A percentile compares a stretch with the other conserved stretches of the same genome.
Conservation (phyloP, 495 filamentous ascomycete genomes). For the Daldinia decipiens region DNA sequence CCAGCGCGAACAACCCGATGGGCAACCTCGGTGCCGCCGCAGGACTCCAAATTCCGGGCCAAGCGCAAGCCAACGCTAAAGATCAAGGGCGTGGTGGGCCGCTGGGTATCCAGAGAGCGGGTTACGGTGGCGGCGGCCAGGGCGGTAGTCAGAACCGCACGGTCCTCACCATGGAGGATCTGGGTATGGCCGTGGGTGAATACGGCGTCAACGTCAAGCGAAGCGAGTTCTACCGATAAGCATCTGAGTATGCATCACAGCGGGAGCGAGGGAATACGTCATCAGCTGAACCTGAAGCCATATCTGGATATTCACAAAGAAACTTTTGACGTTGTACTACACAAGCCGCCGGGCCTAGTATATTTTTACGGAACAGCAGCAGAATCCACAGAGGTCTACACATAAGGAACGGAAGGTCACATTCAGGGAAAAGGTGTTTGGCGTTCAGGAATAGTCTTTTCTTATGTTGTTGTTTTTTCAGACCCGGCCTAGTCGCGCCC, state of each 20-base stretch:
- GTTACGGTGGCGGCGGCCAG: slow-evolving; percentile 91
- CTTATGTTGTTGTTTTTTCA: slow-evolving; percentile 2
- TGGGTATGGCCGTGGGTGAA: slow-evolving; percentile 96
- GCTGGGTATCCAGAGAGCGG: slow-evolving; percentile 87
- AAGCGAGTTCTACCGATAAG: slow-evolving; percentile 94
- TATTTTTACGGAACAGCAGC: slow-evolving; percentile 5
- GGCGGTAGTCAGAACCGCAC: slow-evolving; percentile 92
- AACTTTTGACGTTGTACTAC: slow-evolving; percentile 10
- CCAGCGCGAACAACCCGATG: slow-evolving; percentile 86
- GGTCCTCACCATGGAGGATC: slow-evolving; percentile 97
- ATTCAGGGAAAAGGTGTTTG: slow-evolving; percentile 24
- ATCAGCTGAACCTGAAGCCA: background rate
- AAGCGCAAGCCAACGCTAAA: slow-evolving; percentile 66
- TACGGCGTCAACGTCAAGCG: slow-evolving; percentile 97
- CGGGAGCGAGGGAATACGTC: background rate
- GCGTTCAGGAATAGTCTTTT: slow-evolving; percentile 28
- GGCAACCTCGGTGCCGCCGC: slow-evolving; percentile 83
- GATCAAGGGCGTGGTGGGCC: slow-evolving; percentile 69
- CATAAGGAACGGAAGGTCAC: slow-evolving; percentile 10
- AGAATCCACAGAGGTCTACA: background rate
- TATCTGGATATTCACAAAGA: slow-evolving; percentile 7
- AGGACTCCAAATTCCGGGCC: slow-evolving; percentile 71
- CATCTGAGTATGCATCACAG: background rate
- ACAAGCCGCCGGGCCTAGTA: background rate
- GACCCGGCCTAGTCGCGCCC: background rate